phyloP scores from a whole-genome alignment of 2,329 filamentous ascomycete species.

The Xylariaceae sp. region DNA sequence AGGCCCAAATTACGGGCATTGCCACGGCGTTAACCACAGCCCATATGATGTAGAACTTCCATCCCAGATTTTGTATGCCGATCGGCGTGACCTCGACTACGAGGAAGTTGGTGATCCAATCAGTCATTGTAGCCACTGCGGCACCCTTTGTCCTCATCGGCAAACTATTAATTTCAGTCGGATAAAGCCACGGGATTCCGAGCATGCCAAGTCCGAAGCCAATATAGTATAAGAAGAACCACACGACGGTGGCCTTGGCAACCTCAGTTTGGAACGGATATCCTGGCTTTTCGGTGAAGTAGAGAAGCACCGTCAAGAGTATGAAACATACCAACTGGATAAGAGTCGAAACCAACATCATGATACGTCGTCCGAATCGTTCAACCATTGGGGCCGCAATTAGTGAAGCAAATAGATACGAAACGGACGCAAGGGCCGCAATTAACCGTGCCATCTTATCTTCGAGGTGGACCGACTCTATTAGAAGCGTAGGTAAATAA shows the following conservation, averaged over 20 bases:
- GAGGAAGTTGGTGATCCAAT: constrained; percentile 46
- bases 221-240: constrained; percentile 43
- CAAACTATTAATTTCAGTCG: constrained; percentile 49
- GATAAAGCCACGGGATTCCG: constrained; percentile 51
- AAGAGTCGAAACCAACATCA: constrained; percentile 42
- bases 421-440: constrained; percentile 51
- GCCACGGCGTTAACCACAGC: constrained; percentile 52
- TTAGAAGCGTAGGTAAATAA: constrained; percentile 56
- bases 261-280: constrained; percentile 31
- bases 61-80: constrained; percentile 50
- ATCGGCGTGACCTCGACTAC: constrained; percentile 43
- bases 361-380: constrained; percentile 37
- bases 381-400: constrained; percentile 41
- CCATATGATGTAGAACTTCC: constrained; percentile 60
- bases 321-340: constrained; percentile 40
- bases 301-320: constrained; percentile 39
- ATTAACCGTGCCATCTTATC: constrained; percentile 58
- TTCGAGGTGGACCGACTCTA: constrained; percentile 56
- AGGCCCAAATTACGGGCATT: constrained; percentile 52
- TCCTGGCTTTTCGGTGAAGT: constrained; percentile 33
- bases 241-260: constrained; percentile 40
- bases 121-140: constrained; percentile 45
- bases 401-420: constrained; percentile 37
- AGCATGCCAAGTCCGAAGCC: constrained; percentile 44
- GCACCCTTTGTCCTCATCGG: constrained; percentile 50